Conservation (phyloP, 2,329 filamentous ascomycete genomes). For the Rosellinia necatrix region DNA sequence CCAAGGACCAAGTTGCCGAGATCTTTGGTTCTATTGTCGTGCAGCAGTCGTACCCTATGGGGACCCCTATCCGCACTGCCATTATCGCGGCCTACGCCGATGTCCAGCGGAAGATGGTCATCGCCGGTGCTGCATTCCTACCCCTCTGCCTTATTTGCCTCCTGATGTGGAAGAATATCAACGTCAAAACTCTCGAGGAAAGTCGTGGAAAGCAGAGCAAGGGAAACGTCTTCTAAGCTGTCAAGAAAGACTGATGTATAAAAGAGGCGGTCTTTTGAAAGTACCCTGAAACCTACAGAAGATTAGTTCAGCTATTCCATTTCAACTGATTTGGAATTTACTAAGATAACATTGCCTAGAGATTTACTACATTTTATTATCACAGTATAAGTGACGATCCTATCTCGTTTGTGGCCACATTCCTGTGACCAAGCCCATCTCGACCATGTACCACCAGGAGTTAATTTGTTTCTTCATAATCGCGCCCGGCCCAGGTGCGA, state of each 20-base stretch:
- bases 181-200: slow-evolving; percentile 8
- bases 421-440: too few relatives aligned
- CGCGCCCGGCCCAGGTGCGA: too few relatives aligned
- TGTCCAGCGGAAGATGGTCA: slow-evolving; percentile 16
- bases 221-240: slow-evolving; percentile 6
- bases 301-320: background rate
- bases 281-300: background rate
- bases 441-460: too few relatives aligned
- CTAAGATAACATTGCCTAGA: too few relatives aligned
- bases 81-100: slow-evolving; percentile 7
- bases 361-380: too few relatives aligned
- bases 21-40: slow-evolving; percentile 1
- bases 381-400: too few relatives aligned
- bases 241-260: background rate
- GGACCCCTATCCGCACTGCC: background rate
- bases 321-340: background rate
- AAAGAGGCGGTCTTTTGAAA: too few relatives aligned
- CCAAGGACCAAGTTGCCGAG: background rate
- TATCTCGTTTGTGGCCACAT: too few relatives aligned
- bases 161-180: slow-evolving; percentile 16
- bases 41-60: slow-evolving; percentile 3
- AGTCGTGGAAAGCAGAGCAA: background rate
- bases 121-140: slow-evolving; percentile 3
- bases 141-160: slow-evolving; percentile 6
- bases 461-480: too few relatives aligned